Evolutionary conservation across 2,329 filamentous ascomycete genomes (phyloP).

Genomic region (Aspergillus vadensis): DNA sequence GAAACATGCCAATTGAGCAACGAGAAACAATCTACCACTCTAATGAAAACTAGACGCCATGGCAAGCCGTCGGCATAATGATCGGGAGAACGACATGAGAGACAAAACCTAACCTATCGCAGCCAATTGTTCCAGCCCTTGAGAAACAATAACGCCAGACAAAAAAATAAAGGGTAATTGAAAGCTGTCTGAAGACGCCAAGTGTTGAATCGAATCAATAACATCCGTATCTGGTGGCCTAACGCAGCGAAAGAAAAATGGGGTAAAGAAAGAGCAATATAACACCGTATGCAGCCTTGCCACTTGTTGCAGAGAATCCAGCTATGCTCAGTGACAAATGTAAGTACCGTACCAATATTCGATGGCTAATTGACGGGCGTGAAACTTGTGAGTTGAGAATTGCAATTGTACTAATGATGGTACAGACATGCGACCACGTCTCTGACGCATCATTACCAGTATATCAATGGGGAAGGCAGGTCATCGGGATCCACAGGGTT

Average conservation of each 20-base stretch:
- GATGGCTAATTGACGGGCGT: not conserved
- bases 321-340: constrained; percentile 11
- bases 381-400: not conserved
- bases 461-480: not conserved
- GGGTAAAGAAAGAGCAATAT: not conserved
- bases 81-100: not conserved
- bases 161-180: not conserved
- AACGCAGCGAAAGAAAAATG: not conserved
- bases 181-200: not conserved
- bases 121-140: not conserved
- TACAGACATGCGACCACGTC: constrained; percentile 2
- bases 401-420: not conserved
- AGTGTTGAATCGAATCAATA: not conserved
- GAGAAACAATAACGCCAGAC: not conserved
- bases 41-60: not conserved
- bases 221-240: not conserved
- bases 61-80: not conserved
- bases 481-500: not conserved
- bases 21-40: not conserved
- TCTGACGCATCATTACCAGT: constrained; percentile 13
- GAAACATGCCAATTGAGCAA: not conserved
- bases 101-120: not conserved
- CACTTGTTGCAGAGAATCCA: constrained; percentile 11
- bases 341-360: not conserved
- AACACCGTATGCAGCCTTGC: not conserved